These are phyloP conservation scores for Takakia lepidozioides DNA, from an alignment of 225 moss, liverwort and hornwort species.

Conservation along the genomic window DNA sequence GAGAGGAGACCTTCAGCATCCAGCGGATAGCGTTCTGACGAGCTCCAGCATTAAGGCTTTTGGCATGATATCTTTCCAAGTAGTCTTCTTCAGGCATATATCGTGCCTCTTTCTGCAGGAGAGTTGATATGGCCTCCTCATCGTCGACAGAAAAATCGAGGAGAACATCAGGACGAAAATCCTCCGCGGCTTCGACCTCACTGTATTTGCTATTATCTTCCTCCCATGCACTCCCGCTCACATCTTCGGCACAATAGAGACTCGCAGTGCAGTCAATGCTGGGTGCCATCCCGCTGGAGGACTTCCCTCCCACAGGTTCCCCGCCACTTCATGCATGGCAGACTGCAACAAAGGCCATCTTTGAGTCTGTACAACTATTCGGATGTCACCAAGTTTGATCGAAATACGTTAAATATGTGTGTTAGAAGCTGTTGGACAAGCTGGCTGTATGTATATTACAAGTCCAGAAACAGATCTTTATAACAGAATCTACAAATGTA, in stretches of 20 bases:
- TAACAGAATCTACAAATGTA: not conserved
- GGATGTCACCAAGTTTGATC: not conserved
- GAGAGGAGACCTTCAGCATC: conserved; percentile 99
- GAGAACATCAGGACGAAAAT: conserved; percentile 29
- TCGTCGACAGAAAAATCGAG: conserved; percentile 71
- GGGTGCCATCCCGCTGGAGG: conserved; percentile 71
- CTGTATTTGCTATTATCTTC: conserved; percentile 32
- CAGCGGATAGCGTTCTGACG: conserved; percentile 67
- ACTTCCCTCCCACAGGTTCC: conserved; percentile 35
- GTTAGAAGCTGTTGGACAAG: no score
- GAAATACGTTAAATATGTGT: no score
- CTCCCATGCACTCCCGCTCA: conserved; percentile 57
- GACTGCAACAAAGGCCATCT: conserved; percentile 33
- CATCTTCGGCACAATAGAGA: conserved; percentile 87
- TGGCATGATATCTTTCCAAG: conserved; percentile 44
- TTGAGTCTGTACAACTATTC: not conserved
- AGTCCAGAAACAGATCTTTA: not conserved
- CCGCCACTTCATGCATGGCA: conserved; percentile 69
- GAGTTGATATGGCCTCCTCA: conserved; percentile 74
- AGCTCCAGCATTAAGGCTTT: conserved; percentile 47
- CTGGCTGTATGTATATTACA: not conserved
- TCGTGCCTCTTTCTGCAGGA: conserved; percentile 65
- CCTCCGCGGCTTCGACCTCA: conserved; percentile 15
- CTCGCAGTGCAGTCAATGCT: conserved; percentile 74
- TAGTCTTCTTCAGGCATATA: conserved; percentile 88